Evolutionary conservation across 768 basidiomycete species (phyloP).

Genomic region (Suillus luteus): DNA sequence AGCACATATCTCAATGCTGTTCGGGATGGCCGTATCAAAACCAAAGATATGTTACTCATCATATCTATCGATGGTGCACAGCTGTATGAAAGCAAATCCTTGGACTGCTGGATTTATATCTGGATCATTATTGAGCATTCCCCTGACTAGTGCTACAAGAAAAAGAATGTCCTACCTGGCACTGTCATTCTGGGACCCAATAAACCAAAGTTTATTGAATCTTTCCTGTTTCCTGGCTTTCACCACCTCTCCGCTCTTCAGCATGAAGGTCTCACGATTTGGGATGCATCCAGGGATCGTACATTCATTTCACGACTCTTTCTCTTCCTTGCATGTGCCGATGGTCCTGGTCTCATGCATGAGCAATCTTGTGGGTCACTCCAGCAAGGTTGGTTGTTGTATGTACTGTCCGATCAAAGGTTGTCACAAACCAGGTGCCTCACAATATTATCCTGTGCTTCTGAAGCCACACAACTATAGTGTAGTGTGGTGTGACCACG

Average conservation of each 20-base stretch:
- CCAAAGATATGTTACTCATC: constrained; percentile 34
- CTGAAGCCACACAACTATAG: too few species aligned
- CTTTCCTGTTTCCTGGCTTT: constrained; percentile 34
- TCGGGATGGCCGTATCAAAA: constrained; percentile 13
- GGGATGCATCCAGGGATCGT: constrained; percentile 27
- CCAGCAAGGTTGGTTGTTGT: too few species aligned
- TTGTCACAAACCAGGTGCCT: too few species aligned
- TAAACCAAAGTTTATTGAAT: constrained; percentile 34
- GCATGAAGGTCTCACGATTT: constrained; percentile 33
- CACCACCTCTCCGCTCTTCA: constrained; percentile 28
- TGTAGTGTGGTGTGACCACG: too few species aligned
- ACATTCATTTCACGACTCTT: too few species aligned
- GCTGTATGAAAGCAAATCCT: constrained; percentile 33
- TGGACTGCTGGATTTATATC: constrained; percentile 31
- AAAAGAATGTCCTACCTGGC: constrained; percentile 19
- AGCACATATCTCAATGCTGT: constrained; percentile 14
- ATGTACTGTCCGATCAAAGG: too few species aligned
- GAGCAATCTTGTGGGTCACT: too few species aligned
- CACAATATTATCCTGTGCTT: too few species aligned
- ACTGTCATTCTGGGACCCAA: constrained; percentile 31
- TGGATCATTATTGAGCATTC: constrained; percentile 38
- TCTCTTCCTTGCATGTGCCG: too few species aligned
- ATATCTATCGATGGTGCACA: constrained; percentile 44
- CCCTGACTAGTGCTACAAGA: constrained; percentile 21
- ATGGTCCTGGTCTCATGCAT: too few species aligned